phyloP scores from a whole-genome alignment of 31 red algal species.

The Odonthalia washingtoniensis region DNA sequence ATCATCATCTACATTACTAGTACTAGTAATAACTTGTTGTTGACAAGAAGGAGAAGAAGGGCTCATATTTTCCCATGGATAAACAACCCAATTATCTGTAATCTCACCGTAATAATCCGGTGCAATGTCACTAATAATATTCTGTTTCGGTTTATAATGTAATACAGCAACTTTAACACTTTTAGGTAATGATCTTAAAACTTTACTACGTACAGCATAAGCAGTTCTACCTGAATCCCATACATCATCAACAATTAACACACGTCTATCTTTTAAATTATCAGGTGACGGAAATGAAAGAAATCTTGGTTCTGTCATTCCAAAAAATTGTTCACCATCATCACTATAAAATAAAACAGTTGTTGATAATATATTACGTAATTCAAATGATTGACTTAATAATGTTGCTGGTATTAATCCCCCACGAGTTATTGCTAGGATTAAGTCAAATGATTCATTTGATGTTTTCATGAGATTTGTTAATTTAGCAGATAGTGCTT shows the following conservation, averaged over 20 bases:
- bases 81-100: slow-evolving; percentile 85
- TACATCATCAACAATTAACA: slow-evolving; percentile 97
- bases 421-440: slow-evolving; percentile 84
- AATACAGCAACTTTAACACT: slow-evolving; percentile 75
- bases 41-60: slow-evolving; percentile 11
- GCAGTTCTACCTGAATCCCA: slow-evolving; percentile 95
- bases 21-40: not conserved
- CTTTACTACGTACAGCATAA: slow-evolving; percentile 64
- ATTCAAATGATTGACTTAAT: slow-evolving; percentile 68
- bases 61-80: slow-evolving; percentile 86
- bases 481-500: slow-evolving; percentile 31
- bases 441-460: slow-evolving; percentile 48
- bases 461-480: not conserved
- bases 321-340: slow-evolving; percentile 85
- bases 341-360: slow-evolving; percentile 97
- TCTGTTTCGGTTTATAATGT: slow-evolving; percentile 92
- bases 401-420: slow-evolving; percentile 86
- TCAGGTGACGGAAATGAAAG: slow-evolving; percentile 82
- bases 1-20: no score
- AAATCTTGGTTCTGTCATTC: slow-evolving; percentile 84
- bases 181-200: slow-evolving; percentile 57
- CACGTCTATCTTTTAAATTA: slow-evolving; percentile 62
- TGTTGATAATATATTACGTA: slow-evolving; percentile 82
- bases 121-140: slow-evolving; percentile 35
- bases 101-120: slow-evolving; percentile 80